These are phyloP conservation scores for Epichloe gansuensis DNA, from an alignment of 2,329 filamentous ascomycete species.

Conservation along the genomic window DNA sequence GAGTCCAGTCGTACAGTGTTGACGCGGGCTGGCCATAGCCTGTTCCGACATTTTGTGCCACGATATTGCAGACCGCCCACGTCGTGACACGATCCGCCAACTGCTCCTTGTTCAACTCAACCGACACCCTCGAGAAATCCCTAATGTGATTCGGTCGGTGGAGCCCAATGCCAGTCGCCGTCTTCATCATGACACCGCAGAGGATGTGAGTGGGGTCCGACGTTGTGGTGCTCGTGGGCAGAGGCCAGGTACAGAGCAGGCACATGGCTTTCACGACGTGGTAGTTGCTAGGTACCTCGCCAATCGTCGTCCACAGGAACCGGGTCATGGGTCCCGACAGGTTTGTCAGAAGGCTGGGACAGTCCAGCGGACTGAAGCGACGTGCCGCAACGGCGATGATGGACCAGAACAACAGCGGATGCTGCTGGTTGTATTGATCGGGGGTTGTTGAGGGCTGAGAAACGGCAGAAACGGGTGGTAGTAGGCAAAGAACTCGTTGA, in stretches of 20 bases:
- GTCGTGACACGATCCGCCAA: slow-evolving; percentile 67
- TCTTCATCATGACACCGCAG: slow-evolving; percentile 77
- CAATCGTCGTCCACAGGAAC: slow-evolving; percentile 65
- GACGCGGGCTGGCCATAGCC: slow-evolving; percentile 74
- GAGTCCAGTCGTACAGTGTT: slow-evolving; percentile 64
- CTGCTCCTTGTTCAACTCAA: slow-evolving; percentile 67
- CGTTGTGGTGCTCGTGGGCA: slow-evolving; percentile 70
- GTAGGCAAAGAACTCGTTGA: slow-evolving; percentile 60
- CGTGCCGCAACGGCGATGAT: slow-evolving; percentile 65
- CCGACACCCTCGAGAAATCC: slow-evolving; percentile 65
- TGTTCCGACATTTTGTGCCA: slow-evolving; percentile 70
- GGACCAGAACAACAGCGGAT: slow-evolving; percentile 76
- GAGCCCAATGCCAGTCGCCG: slow-evolving; percentile 71
- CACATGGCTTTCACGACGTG: slow-evolving; percentile 73
- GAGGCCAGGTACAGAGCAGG: slow-evolving; percentile 68
- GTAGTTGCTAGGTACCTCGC: slow-evolving; percentile 66
- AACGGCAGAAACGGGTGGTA: slow-evolving; percentile 74
- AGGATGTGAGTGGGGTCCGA: slow-evolving; percentile 74
- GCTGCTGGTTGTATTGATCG: slow-evolving; percentile 65
- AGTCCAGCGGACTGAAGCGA: slow-evolving; percentile 45
- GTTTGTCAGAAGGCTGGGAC: slow-evolving; percentile 52
- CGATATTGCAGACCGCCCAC: slow-evolving; percentile 78
- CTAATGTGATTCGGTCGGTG: slow-evolving; percentile 73
- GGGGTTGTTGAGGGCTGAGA: slow-evolving; percentile 52
- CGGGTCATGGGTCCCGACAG: slow-evolving; percentile 57